A percentile compares a stretch with the other conserved stretches of the same genome.
These are phyloP conservation scores for Chlorencoelia australis DNA, from an alignment of 2,329 filamentous ascomycete genomes.

Conservation along the genomic window DNA sequence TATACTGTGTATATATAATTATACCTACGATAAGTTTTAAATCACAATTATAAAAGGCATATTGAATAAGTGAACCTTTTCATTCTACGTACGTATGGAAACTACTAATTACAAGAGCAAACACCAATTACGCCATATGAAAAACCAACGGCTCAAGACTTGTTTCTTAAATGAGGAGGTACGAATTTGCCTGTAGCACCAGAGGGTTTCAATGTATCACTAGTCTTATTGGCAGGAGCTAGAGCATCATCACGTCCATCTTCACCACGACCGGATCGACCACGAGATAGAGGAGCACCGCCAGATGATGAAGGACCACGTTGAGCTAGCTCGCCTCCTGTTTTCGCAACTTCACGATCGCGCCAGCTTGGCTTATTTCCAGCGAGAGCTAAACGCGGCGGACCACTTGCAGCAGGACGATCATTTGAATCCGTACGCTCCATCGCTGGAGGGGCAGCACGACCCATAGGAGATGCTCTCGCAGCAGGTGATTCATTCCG, in stretches of 20 bases:
- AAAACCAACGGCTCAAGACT: constrained; percentile 6
- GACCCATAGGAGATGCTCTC: constrained; percentile 1
- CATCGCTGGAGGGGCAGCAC: constrained; percentile 27
- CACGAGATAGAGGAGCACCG: constrained; percentile 35
- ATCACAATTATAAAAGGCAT: too few relatives aligned
- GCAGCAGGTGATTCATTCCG: constrained; percentile 9
- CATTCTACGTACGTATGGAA: too few relatives aligned
- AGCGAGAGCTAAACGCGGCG: constrained; percentile 45
- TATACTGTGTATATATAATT: too few relatives aligned
- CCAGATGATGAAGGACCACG: constrained; percentile 26
- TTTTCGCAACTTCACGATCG: constrained; percentile 46
- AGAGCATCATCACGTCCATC: constrained; percentile 29
- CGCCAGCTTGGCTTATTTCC: constrained; percentile 45
- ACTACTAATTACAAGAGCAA: too few relatives aligned
- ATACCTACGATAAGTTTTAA: too few relatives aligned
- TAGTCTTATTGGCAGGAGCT: constrained; percentile 30
- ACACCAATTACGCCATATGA: too few relatives aligned
- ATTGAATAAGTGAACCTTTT: too few relatives aligned
- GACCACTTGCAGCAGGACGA: constrained; percentile 33
- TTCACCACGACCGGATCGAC: constrained; percentile 34
- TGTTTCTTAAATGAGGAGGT: constrained; percentile 37
- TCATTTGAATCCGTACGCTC: constrained; percentile 35
- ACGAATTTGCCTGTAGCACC: constrained; percentile 50
- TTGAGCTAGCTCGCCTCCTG: constrained; percentile 17
- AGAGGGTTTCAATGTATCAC: constrained; percentile 40